Evolutionary conservation across 805 yeast species (phyloP).

Genomic region (Yamadazyma tumulicola): DNA sequence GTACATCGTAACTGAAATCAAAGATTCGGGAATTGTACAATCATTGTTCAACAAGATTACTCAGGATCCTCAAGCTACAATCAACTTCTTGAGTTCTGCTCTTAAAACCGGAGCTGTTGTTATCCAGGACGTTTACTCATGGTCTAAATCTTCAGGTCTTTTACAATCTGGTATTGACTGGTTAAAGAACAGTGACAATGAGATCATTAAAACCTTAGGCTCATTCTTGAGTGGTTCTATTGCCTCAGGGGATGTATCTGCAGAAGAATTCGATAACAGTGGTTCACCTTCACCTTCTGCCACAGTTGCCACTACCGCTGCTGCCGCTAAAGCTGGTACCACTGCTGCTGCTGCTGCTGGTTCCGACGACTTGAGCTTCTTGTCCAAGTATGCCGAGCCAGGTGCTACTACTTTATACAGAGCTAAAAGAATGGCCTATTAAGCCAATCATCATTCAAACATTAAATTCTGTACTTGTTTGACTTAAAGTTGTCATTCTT

Average conservation of each 20-base stretch:
- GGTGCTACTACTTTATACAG: slow-evolving; percentile 21
- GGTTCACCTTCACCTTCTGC: slow-evolving; percentile 16
- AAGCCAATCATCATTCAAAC: too few relatives aligned
- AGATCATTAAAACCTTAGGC: slow-evolving; percentile 14
- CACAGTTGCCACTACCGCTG: slow-evolving; percentile 16
- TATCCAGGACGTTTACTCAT: slow-evolving; percentile 31
- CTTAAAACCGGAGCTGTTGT: slow-evolving; percentile 31
- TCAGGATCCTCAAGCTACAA: slow-evolving; percentile 34
- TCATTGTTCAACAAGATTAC: slow-evolving; percentile 29
- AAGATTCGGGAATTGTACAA: slow-evolving; percentile 32
- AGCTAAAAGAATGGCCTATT: slow-evolving; percentile 23
- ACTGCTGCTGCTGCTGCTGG: slow-evolving; percentile 9
- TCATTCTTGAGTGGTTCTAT: slow-evolving; percentile 25
- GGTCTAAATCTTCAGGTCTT: slow-evolving; percentile 37
- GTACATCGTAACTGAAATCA: slow-evolving; percentile 25
- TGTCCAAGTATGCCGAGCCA: slow-evolving; percentile 12
- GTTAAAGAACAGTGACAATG: slow-evolving; percentile 19
- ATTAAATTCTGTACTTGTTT: too few relatives aligned
- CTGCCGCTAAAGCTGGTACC: slow-evolving; percentile 11
- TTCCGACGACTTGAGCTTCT: slow-evolving; percentile 13
- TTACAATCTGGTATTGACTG: slow-evolving; percentile 27
- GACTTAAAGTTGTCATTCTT: too few relatives aligned
- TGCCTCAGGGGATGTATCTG: slow-evolving; percentile 22
- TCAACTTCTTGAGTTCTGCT: slow-evolving; percentile 30
- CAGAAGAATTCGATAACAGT: slow-evolving; percentile 11